Conservation (phyloP, 2,329 filamentous ascomycete genomes). For the Metarhizium album region DNA sequence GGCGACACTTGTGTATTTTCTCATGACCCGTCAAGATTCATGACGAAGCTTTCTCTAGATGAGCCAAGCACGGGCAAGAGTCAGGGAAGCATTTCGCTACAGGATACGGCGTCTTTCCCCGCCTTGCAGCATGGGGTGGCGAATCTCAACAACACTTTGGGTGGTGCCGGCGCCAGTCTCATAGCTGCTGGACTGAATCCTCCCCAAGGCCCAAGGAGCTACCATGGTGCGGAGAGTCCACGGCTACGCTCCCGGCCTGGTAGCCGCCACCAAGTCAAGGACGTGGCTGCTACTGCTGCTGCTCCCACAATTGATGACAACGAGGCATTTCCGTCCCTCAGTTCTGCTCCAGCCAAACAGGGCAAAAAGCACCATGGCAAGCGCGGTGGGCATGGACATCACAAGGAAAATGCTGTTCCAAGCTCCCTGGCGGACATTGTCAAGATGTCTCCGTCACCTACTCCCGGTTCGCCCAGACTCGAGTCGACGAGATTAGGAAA, state of each 20-base stretch:
- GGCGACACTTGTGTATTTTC: conserved; percentile 94
- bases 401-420: conserved; percentile 54
- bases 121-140: conserved; percentile 55
- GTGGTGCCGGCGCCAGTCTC: conserved; percentile 37
- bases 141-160: conserved; percentile 41
- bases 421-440: conserved; percentile 88
- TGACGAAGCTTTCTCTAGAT: conserved; percentile 70
- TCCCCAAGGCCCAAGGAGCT: conserved; percentile 60
- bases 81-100: conserved; percentile 64
- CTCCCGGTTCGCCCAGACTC: conserved; percentile 47
- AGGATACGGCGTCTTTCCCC: conserved; percentile 80
- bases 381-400: conserved; percentile 68
- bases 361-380: conserved; percentile 92
- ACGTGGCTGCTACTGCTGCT: conserved; percentile 50
- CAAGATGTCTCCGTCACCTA: conserved; percentile 86
- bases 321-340: conserved; percentile 86
- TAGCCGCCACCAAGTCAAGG: conserved; percentile 59
- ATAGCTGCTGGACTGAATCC: conserved; percentile 46
- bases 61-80: conserved; percentile 52
- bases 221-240: conserved; percentile 49
- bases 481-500: conserved; percentile 33
- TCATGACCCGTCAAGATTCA: conserved; percentile 79
- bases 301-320: conserved; percentile 82
- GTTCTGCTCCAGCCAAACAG: conserved; percentile 62
- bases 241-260: conserved; percentile 72